Percentiles rank a stretch among this genome's conserved stretches.
Evolutionary conservation across 768 basidiomycete genomes (phyloP).

Genomic region (Suillus placidus): DNA sequence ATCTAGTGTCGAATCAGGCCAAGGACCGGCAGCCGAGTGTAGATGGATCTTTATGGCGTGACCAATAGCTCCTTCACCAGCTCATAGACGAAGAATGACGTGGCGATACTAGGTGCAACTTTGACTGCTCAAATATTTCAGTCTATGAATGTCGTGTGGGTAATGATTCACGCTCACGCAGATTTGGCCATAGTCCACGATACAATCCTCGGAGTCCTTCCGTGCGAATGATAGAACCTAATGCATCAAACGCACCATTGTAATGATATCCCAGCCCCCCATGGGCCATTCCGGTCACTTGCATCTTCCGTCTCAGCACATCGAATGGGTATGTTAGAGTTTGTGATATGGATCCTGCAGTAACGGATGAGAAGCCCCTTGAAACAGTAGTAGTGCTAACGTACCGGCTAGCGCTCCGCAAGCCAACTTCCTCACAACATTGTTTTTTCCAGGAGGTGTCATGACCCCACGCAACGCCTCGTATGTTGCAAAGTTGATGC

Average conservation of each 20-base stretch:
- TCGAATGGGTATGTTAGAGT: constrained; percentile 96
- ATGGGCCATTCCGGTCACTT: constrained; percentile 79
- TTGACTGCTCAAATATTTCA: constrained; percentile 57
- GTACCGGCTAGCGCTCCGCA: constrained; percentile 89
- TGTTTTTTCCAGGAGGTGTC: constrained; percentile 81
- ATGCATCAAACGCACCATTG: constrained; percentile 78
- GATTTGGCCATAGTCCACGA: constrained; percentile 86
- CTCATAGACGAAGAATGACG: constrained; percentile 85
- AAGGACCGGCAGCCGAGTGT: background rate
- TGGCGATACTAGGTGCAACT: constrained; percentile 89
- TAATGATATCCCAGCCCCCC: constrained; percentile 66
- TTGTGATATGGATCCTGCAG: constrained; percentile 83
- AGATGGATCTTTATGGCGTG: constrained; percentile 28
- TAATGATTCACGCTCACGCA: constrained; percentile 56
- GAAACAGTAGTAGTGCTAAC: constrained; percentile 20
- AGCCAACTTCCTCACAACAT: constrained; percentile 64
- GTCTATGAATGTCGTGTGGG: constrained; percentile 8
- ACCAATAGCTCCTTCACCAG: constrained; percentile 56
- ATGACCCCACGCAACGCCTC: constrained; percentile 76
- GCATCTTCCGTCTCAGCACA: constrained; percentile 93
- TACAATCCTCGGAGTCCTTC: constrained; percentile 84
- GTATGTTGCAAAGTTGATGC: constrained; percentile 94
- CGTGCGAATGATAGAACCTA: constrained; percentile 62
- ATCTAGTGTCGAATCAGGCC: constrained; percentile 7
- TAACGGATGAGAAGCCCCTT: constrained; percentile 11